Base-by-base conservation (phyloP, 192 early-diverging fungal genomes). In the Rhizoclosmatium sp. region DNA sequence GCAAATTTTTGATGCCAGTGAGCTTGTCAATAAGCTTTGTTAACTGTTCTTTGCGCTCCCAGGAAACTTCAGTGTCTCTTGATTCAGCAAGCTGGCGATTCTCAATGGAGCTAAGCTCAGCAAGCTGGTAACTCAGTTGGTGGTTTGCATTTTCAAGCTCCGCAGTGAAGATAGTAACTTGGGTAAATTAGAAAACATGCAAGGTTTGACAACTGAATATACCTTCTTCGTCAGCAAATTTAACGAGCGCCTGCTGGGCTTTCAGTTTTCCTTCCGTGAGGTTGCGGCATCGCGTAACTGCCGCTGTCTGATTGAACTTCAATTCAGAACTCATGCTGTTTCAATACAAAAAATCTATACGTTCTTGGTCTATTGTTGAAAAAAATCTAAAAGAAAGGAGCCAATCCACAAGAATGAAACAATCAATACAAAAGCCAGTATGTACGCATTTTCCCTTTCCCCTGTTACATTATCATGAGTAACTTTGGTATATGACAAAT, bases 371-470 rank as follows among this genome's bases (percentile, higher is more conserved):
- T 65, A 65, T 65, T 65, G 62, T 41, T 65, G 1, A 65, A 65
- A 65, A 65, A 65, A 65, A 65, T 14, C 5, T 14, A 65, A 42
- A 21, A 65, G 31, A 14, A 31, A 0, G n/a, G n/a, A 65, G 9
- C 0, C 7, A 31, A 31, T 12, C 23, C 5, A 65, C 31, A 65
- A 14, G 5, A 10, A 65, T 54, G 51, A 54, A 54, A 54, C 5
- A 62, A 62, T 31, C 19, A 62, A 7, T 40, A 62, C 14, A 62
- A 23, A 58, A 85, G 80, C 69, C 68, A 85, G 59, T 85, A 85
- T 23, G 82, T 85, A 46, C 47, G 61, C 78, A 85, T 85, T 68
- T 73, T 84, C 4, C 79, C 80, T 67, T 84, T 84, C 58, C 83
- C 83, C 74, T 73, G 71, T 73, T 60, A n/a, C 4, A 58, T 40